Percentiles rank a stretch among this genome's conserved stretches.
Conservation (phyloP, 352 stramenopile genomes). For the Phytopythium helicoides region DNA sequence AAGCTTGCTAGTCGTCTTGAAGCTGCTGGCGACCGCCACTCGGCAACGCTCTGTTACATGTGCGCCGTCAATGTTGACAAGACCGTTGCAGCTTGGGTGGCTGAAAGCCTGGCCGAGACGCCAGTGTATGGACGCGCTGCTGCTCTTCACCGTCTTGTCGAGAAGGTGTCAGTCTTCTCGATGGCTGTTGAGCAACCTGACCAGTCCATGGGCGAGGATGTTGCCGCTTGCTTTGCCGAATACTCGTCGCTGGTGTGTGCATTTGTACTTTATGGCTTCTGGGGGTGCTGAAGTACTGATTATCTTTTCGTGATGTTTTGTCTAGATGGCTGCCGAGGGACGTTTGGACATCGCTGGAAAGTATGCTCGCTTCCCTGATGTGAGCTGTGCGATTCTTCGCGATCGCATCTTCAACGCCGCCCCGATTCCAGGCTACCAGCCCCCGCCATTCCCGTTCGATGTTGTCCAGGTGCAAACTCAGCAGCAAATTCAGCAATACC, state of each 20-base stretch:
- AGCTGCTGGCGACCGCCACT: constrained; percentile 83
- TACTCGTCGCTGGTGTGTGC: constrained; percentile 83
- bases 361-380: constrained; percentile 84
- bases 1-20: constrained; percentile 92
- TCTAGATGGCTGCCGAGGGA: constrained; percentile 91
- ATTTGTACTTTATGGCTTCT: constrained; percentile 3
- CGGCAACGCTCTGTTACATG: constrained; percentile 97
- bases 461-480: constrained; percentile 59
- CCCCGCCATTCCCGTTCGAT: constrained; percentile 84
- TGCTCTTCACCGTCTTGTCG: constrained; percentile 95
- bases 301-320: constrained; percentile 1
- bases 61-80: constrained; percentile 92
- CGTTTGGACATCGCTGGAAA: constrained; percentile 91
- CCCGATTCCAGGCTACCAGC: constrained; percentile 71
- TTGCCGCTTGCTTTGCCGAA: constrained; percentile 88
- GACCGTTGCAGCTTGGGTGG: constrained; percentile 87
- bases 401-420: constrained; percentile 87
- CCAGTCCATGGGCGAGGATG: constrained; percentile 84
- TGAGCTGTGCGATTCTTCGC: constrained; percentile 78
- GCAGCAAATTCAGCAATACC: constrained; percentile 44
- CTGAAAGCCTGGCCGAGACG: constrained; percentile 82
- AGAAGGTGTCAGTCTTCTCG: constrained; percentile 95
- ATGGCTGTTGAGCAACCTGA: constrained; percentile 84
- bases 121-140: constrained; percentile 64
- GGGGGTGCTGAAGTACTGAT: background rate